Conservation (phyloP, 2,329 filamentous ascomycete species). For the Ophiosphaerella herpotricha region DNA sequence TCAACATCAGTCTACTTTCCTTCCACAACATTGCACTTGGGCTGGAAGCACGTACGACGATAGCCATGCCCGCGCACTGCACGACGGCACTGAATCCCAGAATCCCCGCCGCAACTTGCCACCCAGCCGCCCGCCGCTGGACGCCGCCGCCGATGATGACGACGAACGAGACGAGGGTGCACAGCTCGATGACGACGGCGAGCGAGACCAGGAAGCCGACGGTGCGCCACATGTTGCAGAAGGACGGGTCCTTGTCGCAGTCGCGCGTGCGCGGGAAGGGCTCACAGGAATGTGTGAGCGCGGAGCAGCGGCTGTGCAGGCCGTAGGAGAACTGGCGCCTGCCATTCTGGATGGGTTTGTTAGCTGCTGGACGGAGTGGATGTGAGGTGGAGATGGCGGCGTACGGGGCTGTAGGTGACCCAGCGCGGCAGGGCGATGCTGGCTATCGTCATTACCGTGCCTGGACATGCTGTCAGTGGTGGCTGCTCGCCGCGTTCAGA, state of each 20-base stretch:
- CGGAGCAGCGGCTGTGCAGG: slow-evolving; percentile 80
- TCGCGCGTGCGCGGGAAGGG: slow-evolving; percentile 70
- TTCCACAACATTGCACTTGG: no score
- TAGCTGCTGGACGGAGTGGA: slow-evolving; percentile 1
- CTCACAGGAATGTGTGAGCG: slow-evolving; percentile 65
- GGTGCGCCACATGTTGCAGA: slow-evolving; percentile 91
- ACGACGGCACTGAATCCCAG: slow-evolving; percentile 68
- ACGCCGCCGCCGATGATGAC: slow-evolving; percentile 80
- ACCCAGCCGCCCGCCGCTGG: slow-evolving; percentile 78
- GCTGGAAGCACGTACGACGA: slow-evolving; percentile 68
- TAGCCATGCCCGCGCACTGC: slow-evolving; percentile 75
- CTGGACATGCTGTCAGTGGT: slow-evolving; percentile 48
- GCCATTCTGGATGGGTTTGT: slow-evolving; percentile 30
- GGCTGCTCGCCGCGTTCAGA: not conserved
- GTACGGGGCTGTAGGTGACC: slow-evolving; percentile 63
- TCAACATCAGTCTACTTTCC: slow-evolving; percentile 7
- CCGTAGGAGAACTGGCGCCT: slow-evolving; percentile 62
- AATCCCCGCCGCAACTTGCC: slow-evolving; percentile 73
- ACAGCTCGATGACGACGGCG: slow-evolving; percentile 79
- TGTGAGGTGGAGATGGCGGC: slow-evolving; percentile 5
- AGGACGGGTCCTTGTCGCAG: slow-evolving; percentile 70
- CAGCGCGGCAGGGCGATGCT: slow-evolving; percentile 73
- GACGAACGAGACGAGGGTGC: slow-evolving; percentile 76
- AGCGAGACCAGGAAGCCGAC: slow-evolving; percentile 88
- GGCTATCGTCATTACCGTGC: slow-evolving; percentile 71